Evolutionary conservation across 805 yeast species (phyloP), one percentile per base, ranked within the genome.

Genomic region (Yamadazyma kitorensis): DNA sequence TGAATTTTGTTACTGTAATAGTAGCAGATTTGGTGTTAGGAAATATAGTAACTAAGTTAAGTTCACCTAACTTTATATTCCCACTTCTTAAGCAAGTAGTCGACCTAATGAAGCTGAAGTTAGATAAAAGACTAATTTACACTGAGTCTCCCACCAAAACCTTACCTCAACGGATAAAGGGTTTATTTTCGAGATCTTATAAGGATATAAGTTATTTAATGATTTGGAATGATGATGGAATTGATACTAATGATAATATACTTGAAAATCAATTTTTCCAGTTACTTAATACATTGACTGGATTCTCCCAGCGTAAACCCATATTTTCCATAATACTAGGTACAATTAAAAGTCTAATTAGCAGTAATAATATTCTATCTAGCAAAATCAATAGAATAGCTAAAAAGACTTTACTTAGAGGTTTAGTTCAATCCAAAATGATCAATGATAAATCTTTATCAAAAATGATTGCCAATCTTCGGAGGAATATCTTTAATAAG

Each of bases 1-100:
- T 44, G 24, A 44, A 46, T 27, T 48, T 61, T 21, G 41, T 55
- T 1, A 44, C 37, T 8, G 34, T 47, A n/a, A 35, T 60, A n/a
- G 28, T 58, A 16, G 47, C 59, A 13, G 66, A 61, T 43, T 39
- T 60, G 33, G 56, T 62, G 4, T 31, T 62, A 15, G 41, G 33
- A 12, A 53, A 54, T 29, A 35, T 53, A 1, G 24, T 59, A 11
- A 47, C 38, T 2, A 54, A 51, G 37, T 33, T 61, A 13, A 39
- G 61, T 3, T 32, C 51, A 7, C 61, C 62, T 0, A 37, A 45
- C 6, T 59, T 62, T 33, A 33, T 61, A 1, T 31, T 57, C n/a
- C 29, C 39, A 4, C n/a, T 30, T 13, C 29, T 43, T n/a, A 46
- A 39, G 18, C 39, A 34, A 20, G 17, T 47, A 1, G 37, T 50